phyloP scores from a whole-genome alignment of 192 early-diverging fungal genomes.

The Mortierella claussenii region DNA sequence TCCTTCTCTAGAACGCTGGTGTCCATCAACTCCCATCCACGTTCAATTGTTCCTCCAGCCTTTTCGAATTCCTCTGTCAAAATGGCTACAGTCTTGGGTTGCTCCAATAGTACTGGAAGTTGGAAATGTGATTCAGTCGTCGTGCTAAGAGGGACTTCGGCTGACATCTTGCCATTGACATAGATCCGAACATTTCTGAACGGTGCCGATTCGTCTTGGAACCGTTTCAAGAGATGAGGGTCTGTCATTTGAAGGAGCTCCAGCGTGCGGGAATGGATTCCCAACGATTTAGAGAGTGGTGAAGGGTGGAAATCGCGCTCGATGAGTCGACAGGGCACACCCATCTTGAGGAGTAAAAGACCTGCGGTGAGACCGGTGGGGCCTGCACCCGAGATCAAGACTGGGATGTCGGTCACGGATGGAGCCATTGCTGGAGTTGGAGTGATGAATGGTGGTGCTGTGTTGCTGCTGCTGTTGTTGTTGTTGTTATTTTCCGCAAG shows the following conservation, averaged over 20 bases:
- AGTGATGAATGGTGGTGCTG: neutral
- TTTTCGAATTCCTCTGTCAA: neutral
- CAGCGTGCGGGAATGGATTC: constrained; percentile 9
- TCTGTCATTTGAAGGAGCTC: constrained; percentile 10
- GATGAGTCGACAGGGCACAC: constrained; percentile 24
- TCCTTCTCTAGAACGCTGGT: constrained; percentile 15
- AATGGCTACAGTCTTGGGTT: neutral
- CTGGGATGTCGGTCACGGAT: neutral
- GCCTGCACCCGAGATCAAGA: constrained; percentile 22
- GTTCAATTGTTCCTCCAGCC: neutral
- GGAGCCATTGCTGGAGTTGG: neutral
- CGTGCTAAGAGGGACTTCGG: neutral
- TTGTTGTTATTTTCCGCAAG: too few species aligned
- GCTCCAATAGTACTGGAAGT: neutral
- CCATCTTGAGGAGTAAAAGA: constrained; percentile 21
- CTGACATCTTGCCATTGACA: neutral
- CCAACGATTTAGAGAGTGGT: neutral
- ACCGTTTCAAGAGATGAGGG: neutral
- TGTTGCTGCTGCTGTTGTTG: neutral
- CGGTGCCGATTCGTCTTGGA: neutral
- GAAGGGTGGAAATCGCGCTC: constrained; percentile 3
- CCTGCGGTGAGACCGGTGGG: constrained; percentile 17
- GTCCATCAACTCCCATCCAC: constrained; percentile 3
- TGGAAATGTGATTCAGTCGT: neutral
- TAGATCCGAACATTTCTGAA: neutral